Evolutionary conservation across 1,139 yeast genomes (phyloP).

Genomic region (Magnusiomyces ingens): DNA sequence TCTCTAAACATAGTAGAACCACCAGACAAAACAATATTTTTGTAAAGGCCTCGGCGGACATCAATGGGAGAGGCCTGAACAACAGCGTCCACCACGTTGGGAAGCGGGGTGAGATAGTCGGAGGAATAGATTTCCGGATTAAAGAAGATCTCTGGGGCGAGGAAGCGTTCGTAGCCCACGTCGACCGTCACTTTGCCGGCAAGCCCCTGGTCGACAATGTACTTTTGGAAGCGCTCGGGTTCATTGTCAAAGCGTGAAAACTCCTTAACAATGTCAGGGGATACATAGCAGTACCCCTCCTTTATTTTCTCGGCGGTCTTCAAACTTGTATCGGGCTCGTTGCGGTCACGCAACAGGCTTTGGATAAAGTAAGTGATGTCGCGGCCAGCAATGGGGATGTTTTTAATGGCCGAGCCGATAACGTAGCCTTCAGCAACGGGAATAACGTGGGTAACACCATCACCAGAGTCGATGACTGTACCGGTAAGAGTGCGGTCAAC

Average conservation of each 20-base stretch:
- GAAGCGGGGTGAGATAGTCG: constrained; percentile 92
- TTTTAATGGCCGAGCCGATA: constrained; percentile 93
- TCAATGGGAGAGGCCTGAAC: constrained; percentile 96
- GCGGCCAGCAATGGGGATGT: constrained; percentile 97
- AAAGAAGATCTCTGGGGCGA: constrained; percentile 98
- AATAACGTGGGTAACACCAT: constrained; percentile 96
- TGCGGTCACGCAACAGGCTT: constrained; percentile 89
- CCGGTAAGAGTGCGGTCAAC: constrained; percentile 94
- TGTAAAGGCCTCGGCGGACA: constrained; percentile 92
- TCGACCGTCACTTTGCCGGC: constrained; percentile 65
- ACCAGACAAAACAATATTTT: constrained; percentile 89
- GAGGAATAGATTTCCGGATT: constrained; percentile 95
- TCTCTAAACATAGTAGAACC: constrained; percentile 99
- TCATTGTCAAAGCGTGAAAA: constrained; percentile 91
- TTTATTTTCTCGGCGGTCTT: constrained; percentile 95
- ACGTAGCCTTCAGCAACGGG: constrained; percentile 99
- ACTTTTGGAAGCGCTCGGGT: constrained; percentile 90
- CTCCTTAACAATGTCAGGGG: constrained; percentile 96
- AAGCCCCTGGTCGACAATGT: constrained; percentile 76
- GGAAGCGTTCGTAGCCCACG: constrained; percentile 93
- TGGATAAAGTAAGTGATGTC: constrained; percentile 94
- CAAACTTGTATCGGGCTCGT: constrained; percentile 88
- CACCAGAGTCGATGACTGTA: constrained; percentile 96
- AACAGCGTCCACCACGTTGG: constrained; percentile 89
- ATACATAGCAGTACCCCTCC: constrained; percentile 93